These are phyloP conservation scores for Stephania cephalantha DNA, from an alignment of 164 flowering plant genomes.

Conservation along the genomic window DNA sequence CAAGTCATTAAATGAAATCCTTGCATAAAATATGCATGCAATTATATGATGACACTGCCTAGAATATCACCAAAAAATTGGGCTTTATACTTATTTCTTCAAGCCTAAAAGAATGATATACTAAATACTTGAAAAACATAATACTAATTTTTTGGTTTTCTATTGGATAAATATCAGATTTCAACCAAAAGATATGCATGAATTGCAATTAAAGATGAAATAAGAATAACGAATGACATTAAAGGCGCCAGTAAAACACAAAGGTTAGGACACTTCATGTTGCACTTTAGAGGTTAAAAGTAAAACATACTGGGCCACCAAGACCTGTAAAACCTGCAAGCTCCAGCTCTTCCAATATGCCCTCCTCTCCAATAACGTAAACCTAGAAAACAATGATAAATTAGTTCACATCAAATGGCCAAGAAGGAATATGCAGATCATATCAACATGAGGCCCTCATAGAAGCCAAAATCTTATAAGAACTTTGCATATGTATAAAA, in stretches of 20 bases:
- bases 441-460: background rate
- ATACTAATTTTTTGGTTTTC: background rate
- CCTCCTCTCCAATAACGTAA: conserved; percentile 87
- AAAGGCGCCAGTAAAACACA: background rate
- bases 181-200: background rate
- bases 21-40: too few species aligned
- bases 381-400: conserved; percentile 37
- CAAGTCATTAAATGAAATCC: too few species aligned
- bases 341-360: conserved; percentile 79
- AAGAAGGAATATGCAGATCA: background rate
- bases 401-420: background rate
- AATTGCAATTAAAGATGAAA: background rate
- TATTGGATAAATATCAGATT: too few species aligned
- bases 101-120: too few species aligned
- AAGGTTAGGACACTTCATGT: background rate
- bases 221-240: background rate
- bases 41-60: too few species aligned
- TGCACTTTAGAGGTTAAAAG: background rate
- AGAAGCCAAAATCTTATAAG: background rate
- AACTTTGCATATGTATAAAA: background rate
- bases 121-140: too few species aligned
- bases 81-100: too few species aligned
- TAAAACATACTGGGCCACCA: conserved; percentile 78
- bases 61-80: too few species aligned
- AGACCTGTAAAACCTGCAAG: conserved; percentile 81